Conservation (phyloP, 2,329 filamentous ascomycete genomes). For the Mycogone perniciosa region DNA sequence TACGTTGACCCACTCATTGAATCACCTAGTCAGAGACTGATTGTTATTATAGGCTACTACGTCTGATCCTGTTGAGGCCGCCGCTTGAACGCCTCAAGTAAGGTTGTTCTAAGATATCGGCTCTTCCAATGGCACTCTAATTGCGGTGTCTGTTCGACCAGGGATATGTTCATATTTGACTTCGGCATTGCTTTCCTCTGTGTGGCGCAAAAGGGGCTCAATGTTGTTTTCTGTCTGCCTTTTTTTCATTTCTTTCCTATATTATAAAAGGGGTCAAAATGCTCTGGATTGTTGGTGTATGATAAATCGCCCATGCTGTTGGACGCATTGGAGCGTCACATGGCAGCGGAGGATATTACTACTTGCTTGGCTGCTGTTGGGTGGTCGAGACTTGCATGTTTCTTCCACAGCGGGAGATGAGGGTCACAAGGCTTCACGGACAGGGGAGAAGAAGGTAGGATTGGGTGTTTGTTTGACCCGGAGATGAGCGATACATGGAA, state of each 20-base stretch:
- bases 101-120: background rate
- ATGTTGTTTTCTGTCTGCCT: constrained; percentile 10
- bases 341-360: background rate
- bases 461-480: background rate
- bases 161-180: constrained; percentile 3
- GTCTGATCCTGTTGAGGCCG: constrained; percentile 31
- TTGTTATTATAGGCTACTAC: constrained; percentile 19
- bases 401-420: background rate
- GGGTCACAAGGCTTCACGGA: background rate
- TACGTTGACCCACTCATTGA: constrained; percentile 1
- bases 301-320: constrained; percentile 4
- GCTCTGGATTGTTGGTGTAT: constrained; percentile 9
- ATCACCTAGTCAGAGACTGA: constrained; percentile 12
- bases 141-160: background rate
- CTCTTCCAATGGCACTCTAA: background rate
- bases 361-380: background rate
- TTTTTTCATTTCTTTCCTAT: constrained; percentile 16
- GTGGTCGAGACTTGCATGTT: too few relatives aligned
- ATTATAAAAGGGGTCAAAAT: constrained; percentile 10
- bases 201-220: constrained; percentile 8
- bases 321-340: background rate
- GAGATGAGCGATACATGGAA: background rate
- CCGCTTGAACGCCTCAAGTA: constrained; percentile 22
- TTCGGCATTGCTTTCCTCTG: constrained; percentile 11
- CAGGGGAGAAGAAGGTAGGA: background rate